Base-by-base conservation (phyloP, 2,329 filamentous ascomycete genomes). In the Thermothelomyces thermophilus region DNA sequence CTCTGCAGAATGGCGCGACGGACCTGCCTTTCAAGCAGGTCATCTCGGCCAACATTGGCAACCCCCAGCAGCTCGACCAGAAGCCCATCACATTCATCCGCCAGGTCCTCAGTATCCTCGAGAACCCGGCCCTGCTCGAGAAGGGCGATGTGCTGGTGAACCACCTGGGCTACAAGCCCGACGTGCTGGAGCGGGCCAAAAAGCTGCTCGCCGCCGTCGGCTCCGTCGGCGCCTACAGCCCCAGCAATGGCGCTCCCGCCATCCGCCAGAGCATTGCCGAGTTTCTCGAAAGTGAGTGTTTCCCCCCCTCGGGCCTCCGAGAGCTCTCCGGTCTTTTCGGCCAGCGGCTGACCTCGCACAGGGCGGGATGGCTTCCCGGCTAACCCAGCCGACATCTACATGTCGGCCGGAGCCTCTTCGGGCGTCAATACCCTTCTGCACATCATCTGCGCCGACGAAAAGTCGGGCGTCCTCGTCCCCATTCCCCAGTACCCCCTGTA, bases 31-130 rank as follows among this genome's bases (percentile, higher is more conserved):
- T 98, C 70, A 77, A 87, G 62, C 79, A 89, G 53, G 84, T 98
- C 69, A 91, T 98, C 72, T 90, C 87, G 56, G 93, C 93, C 71
- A 98, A 98, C 73, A 98, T 98, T 64, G 93, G 93, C 65, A 98
- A 98, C 75, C 93, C 93, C 3, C 93, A 98, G 72, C 93, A 98
- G 73, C 82, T 98, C 56, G 93, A 96, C 72, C 93, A 98, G 78
- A 94, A 97, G 77, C 93, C 93, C 63, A 91, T 98, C 63, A 98
- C 93, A 60, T 98, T 96, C 77, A 96, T 98, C 82, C 84, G 93
- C 61, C 91, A 98, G 73, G 93, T 98, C 24, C 79, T 93, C 63
- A 95, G 89, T 71, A 70, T 98, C 55, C 71, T 97, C 52, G 93
- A 98, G 76, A 90, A 97, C 74, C 93, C 93, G 1, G 68, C 75